phyloP scores from a whole-genome alignment of 495 filamentous ascomycete genomes.

The Evansstolkia leycettana region DNA sequence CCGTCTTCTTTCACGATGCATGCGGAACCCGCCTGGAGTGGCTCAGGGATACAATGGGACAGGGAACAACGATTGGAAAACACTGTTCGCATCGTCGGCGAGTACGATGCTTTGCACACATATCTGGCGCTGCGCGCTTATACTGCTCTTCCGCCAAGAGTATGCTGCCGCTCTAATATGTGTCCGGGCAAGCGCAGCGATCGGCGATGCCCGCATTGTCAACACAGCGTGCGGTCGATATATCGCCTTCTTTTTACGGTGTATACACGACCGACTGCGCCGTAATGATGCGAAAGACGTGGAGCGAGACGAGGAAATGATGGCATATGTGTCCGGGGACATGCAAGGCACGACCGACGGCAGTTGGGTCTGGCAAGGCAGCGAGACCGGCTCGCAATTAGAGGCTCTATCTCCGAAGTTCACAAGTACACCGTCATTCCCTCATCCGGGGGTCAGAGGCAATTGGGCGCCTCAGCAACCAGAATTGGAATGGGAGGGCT shows the following conservation, averaged over 20 bases:
- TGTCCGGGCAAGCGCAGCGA: constrained; percentile 53
- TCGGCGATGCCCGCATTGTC: constrained; percentile 56
- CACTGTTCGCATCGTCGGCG: constrained; percentile 39
- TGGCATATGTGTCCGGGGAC: constrained; percentile 81
- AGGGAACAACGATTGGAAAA: constrained; percentile 31
- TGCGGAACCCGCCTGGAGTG: constrained; percentile 19
- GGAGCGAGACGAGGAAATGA: constrained; percentile 78
- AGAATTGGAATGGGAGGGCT: constrained; percentile 35
- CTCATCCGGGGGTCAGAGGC: constrained; percentile 1
- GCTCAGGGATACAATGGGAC: constrained; percentile 6
- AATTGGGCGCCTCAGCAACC: constrained; percentile 3
- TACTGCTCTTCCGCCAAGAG: constrained; percentile 62
- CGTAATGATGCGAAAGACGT: constrained; percentile 39
- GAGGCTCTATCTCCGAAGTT: constrained; percentile 13
- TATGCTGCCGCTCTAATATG: constrained; percentile 62
- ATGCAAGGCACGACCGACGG: constrained; percentile 72
- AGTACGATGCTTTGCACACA: constrained; percentile 67
- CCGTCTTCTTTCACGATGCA: constrained; percentile 55
- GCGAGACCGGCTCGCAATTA: constrained; percentile 36
- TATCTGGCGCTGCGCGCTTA: constrained; percentile 78
- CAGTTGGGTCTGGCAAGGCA: constrained; percentile 78
- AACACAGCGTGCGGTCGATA: constrained; percentile 75
- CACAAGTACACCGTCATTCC: constrained; percentile 3
- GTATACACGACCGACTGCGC: constrained; percentile 44
- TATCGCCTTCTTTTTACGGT: constrained; percentile 67